Evolutionary conservation across 2,329 filamentous ascomycete genomes (phyloP).

Genomic region (Trichoderma sp.): DNA sequence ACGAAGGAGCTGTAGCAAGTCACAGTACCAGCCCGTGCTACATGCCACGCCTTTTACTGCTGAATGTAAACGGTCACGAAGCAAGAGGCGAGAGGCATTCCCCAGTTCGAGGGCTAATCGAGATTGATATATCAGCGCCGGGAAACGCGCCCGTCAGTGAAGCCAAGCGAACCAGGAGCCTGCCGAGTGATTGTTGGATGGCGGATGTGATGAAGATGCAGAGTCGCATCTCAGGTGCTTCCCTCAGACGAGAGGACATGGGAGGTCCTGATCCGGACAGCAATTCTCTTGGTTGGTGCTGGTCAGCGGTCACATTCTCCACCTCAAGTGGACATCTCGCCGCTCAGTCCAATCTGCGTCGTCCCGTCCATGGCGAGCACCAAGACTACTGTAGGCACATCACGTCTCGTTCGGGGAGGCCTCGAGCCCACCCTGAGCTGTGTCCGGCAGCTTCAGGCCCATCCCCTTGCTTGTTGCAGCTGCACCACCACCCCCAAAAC

Average conservation of each 20-base stretch:
- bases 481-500: background rate
- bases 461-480: background rate
- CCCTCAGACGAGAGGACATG: conserved; percentile 3
- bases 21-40: conserved; percentile 25
- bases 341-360: conserved; percentile 14
- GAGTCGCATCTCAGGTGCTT: conserved; percentile 21
- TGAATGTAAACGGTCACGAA: background rate
- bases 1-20: conserved; percentile 9
- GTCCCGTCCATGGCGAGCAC: background rate
- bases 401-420: conserved; percentile 1
- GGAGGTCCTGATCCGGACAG: conserved; percentile 1
- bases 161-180: background rate
- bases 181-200: conserved; percentile 8
- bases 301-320: conserved; percentile 25
- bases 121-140: conserved; percentile 13
- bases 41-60: conserved; percentile 15
- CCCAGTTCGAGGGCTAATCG: background rate
- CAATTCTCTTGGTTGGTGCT: background rate
- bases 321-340: conserved; percentile 3
- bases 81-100: conserved; percentile 8
- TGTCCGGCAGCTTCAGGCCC: background rate
- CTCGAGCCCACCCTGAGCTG: background rate
- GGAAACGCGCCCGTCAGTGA: background rate
- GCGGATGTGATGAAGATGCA: conserved; percentile 27
- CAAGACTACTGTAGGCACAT: background rate